Evolutionary conservation across 257 asterid genomes (phyloP), one percentile per base, ranked within the genome.

Genomic region (Nicotiana noctiflora): DNA sequence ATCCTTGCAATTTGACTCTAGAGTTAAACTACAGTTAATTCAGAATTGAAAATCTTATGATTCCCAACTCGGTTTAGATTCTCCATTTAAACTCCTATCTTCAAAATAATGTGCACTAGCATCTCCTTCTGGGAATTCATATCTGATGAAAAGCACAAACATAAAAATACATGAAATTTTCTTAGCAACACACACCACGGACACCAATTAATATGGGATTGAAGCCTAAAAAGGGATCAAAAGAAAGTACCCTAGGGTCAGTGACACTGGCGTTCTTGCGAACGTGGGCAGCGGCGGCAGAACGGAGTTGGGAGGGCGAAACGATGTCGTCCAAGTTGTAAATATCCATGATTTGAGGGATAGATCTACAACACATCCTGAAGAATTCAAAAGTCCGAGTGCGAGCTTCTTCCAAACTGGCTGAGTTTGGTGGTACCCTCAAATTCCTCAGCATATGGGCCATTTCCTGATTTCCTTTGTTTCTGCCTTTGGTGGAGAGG

Each of bases 331-430:
- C 85, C 8, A 92, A 86, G 84, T 82, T 86, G 82, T 94, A 94
- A 78, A 91, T 84, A 0, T 94, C 97, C 97, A 94, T 94, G 75
- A 94, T 76, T 2, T 87, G 86, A 46, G 98, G 98, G 81, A 94
- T 84, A 81, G 98, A 94, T 92, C 98, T 90, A 86, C 98, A 94
- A 18, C 96, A 93, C 83, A 87, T 82, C 88, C 86, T 89, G 91
- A 93, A 93, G 85, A 95, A 91, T 37, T 95, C 97, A 84, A 93
- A 91, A 56, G 90, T 90, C 77, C 97, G 90, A 63, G 77, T 80
- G 51, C 97, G 89, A 81, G 98, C 97, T 86, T 93, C 98, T 79
- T 86, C 87, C 74, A 91, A 34, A 85, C 68, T 92, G 59, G 86
- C 88, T n/a, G 98, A 95, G 89, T 86, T 91, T 27, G 97, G 91